Evolutionary conservation across 2,329 filamentous ascomycete genomes (phyloP), one percentile per base, ranked within the genome.

Genomic region (Aureobasidium sp.): DNA sequence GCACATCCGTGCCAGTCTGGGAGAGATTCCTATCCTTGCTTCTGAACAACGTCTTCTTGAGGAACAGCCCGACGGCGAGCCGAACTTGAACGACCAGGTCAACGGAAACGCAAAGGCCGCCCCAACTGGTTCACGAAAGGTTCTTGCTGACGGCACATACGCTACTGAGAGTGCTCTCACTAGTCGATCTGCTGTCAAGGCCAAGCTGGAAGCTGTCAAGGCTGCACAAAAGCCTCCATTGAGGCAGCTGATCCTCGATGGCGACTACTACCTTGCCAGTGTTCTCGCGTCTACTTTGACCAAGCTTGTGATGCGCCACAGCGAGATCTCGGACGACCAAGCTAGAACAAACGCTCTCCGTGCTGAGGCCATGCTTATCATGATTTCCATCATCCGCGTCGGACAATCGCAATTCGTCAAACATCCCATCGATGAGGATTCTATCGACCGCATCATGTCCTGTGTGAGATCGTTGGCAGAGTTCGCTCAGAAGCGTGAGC

Each of bases 391-490:
- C 68, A 91, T 99, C 67, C 91, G 94, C 55, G 94, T 97, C 64
- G 94, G 94, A 44, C 94, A 99, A 77, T 97, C 93, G n/a, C 91
- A 96, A 66, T 99, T 99, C 68, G 94, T 96, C 72, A 97, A 97
- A 79, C 89, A 91, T 1, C 90, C 91, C 2, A 97, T 99, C 66
- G 94, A 99, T 66, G 94, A 99, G 74, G 94, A 99, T 74, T 97
- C 94, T 0, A 85, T 97, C n/a, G 94, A 99, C 75, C 87, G 94
- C 69, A 93, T 99, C 74, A 97, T 99, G 94, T 91, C 91, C 42
- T 97, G 93, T 72, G 90, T 99, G 36, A 87, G 93, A 65, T 94
- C 91, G 8, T 81, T 99, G 31, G 89, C 92, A 5, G 92, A 97
- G 71, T 97, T 96, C 72, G 84, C 87, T 15, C 81, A 95, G 72